These are phyloP conservation scores for Gossypium longicalyx DNA, from an alignment of 345 rosid species.

Conservation along the genomic window DNA sequence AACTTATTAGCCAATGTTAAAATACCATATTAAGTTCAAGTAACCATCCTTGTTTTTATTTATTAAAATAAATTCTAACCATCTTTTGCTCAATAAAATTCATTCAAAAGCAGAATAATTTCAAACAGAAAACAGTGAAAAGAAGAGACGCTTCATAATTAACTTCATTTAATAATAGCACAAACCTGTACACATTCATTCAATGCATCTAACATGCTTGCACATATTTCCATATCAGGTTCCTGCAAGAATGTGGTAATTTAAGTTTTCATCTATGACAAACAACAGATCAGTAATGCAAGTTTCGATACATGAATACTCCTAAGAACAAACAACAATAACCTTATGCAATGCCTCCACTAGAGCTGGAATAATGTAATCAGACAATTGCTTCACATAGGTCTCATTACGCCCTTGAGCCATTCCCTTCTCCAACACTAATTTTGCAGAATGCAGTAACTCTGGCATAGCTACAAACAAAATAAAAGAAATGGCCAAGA, in stretches of 20 bases:
- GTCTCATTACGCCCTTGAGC: no score
- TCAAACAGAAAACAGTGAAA: background rate
- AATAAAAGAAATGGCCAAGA: no score
- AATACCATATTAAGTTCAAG: background rate
- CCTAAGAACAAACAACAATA: no score
- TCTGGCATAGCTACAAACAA: no score
- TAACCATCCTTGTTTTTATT: background rate
- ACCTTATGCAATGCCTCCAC: no score
- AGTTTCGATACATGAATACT: no score
- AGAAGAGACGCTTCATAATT: background rate
- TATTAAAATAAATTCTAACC: background rate
- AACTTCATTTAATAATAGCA: background rate
- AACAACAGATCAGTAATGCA: no score
- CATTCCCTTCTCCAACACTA: no score
- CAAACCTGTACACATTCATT: conserved; percentile 94
- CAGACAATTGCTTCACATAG: no score
- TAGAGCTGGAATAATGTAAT: no score
- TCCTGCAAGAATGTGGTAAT: conserved; percentile 58
- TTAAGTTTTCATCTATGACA: no score
- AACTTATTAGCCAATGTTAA: background rate
- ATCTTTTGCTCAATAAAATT: background rate
- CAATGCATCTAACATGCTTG: conserved; percentile 89
- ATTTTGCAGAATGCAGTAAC: no score
- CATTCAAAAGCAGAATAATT: background rate
- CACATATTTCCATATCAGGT: conserved; percentile 93